Base-by-base conservation (phyloP, 2,329 filamentous ascomycete genomes). In the Penicillium sp. region DNA sequence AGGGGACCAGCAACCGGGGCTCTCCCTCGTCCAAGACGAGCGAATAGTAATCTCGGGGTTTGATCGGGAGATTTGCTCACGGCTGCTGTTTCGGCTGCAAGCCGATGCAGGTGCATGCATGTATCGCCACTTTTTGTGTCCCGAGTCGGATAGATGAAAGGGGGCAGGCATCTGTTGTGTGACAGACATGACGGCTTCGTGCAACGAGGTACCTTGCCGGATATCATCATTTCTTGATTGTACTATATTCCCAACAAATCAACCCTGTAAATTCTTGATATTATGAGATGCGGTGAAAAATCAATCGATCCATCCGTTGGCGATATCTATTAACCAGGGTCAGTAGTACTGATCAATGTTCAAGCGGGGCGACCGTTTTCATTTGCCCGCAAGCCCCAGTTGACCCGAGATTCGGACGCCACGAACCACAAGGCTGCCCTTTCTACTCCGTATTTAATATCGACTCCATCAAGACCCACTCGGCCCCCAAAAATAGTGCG, bases 401-500 rank as follows among this genome's bases (percentile, higher is more conserved):
- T 40, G 13, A 53, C 13, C 19, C 17, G 47, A 45, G 35, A 38
- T 54, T 54, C 33, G 17, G 35, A 35, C 24, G 51, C 24, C 28
- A 37, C 50, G 55, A 56, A 58, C 57, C 45, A 54, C 30, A 15
- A 38, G 37, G 44, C 53, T 53, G 35, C 24, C 10, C 22, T 38
- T 22, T 37, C 13, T 37, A n/a, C n/a, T n/a, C n/a, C n/a, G n/a
- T n/a, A n/a, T n/a, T n/a, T n/a, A n/a, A n/a, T n/a, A 2, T 47
- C 4, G n/a, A 6, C 35, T 37, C 44, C 35, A 59, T 42, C 15
- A 37, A 19, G 50, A n/a, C 24, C 42, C 33, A 58, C 58, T 19
- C 4, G 40, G 45, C 15, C 35, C 35, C 63, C 56, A 63, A 50
- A 58, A 60, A 63, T 63, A 65, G 61, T 44, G 44, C n/a, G 28